Evolutionary conservation across 2,329 filamentous ascomycete genomes (phyloP), one percentile per base, ranked within the genome.

Genomic region (Dactylellina haptotyla): DNA sequence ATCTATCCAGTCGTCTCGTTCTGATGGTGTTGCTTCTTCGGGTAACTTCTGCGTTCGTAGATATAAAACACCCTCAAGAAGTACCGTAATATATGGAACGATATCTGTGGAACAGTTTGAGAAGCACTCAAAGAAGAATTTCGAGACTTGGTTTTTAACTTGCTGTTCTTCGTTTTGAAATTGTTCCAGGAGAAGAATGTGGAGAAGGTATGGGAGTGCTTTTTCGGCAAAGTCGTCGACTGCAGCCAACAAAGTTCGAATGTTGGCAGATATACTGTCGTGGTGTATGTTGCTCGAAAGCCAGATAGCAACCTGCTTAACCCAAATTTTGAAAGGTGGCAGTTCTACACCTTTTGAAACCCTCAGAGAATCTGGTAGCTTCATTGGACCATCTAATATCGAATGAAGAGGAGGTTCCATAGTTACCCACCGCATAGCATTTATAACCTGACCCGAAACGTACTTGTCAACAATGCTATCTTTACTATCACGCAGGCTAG

Each of bases 1-100:
- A 25, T 96, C 90, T 16, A 99, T 85, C 96, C 96, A 99, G 56
- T 87, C 84, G 54, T 89, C 84, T 65, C 95, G 87, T 76, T 97
- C 91, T 5, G 89, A 89, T 76, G 91, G 89, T 0, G 92, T 96
- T 0, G 83, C 82, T 80, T 99, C 95, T 10, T 87, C 86, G 0
- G 91, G 90, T 12, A 89, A 82, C 26, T 86, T 84, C 78, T 96
- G 93, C 2, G 90, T 92, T 37, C 93, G 88, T n/a, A 99, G 85
- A 79, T 98, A 99, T 1, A 99, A 82, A 28, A 99, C 84, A 2
- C 89, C 87, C 75, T 92, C 90, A 39, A 98, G 85, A 0, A 97
- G 82, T 34, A 95, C 85, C 72, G 88, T 88, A 56, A 90, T 82
- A 77, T 92, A 92, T 4, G 88, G 84, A 65, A 85, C 85, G 0